Evolutionary conservation across 768 basidiomycete species (phyloP).

Genomic region (Suillus decipiens): DNA sequence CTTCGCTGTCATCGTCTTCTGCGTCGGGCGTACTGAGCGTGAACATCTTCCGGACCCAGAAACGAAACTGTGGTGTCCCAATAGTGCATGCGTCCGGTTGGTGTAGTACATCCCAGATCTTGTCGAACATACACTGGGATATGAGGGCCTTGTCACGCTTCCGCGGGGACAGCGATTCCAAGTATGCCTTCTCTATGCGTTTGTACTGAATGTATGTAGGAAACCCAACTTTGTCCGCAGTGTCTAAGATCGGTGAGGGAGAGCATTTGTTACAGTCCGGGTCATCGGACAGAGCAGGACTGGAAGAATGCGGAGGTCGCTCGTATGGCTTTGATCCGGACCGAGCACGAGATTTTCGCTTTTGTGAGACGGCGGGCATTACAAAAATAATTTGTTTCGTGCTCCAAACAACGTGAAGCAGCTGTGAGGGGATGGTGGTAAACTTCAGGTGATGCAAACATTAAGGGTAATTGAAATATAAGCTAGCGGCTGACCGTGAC

Average conservation of each 20-base stretch:
- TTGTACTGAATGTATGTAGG: constrained; percentile 65
- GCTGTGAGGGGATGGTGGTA: constrained; percentile 12
- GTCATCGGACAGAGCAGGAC: constrained; percentile 10
- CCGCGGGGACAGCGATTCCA: constrained; percentile 55
- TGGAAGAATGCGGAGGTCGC: constrained; percentile 12
- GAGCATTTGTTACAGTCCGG: neutral
- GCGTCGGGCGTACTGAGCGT: constrained; percentile 39
- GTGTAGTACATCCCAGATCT: constrained; percentile 69
- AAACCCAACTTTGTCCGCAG: constrained; percentile 45
- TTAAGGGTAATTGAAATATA: neutral
- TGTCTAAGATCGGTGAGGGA: constrained; percentile 9
- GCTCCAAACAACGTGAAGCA: constrained; percentile 3
- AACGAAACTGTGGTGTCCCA: constrained; percentile 70
- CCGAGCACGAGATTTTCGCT: constrained; percentile 2
- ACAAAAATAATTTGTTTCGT: neutral
- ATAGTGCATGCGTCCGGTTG: constrained; percentile 47
- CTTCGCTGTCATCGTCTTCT: constrained; percentile 19
- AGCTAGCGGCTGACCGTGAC: constrained; percentile 30
- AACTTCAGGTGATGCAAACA: neutral
- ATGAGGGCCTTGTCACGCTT: constrained; percentile 73
- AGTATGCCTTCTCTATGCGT: constrained; percentile 56
- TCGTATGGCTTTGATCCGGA: constrained; percentile 25
- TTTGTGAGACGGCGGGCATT: constrained; percentile 7
- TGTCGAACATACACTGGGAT: constrained; percentile 67
- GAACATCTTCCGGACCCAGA: constrained; percentile 87